Percentiles rank a stretch among this genome's conserved stretches.
Conservation (phyloP, 78 protist species). For the Protostelium mycophagum region DNA sequence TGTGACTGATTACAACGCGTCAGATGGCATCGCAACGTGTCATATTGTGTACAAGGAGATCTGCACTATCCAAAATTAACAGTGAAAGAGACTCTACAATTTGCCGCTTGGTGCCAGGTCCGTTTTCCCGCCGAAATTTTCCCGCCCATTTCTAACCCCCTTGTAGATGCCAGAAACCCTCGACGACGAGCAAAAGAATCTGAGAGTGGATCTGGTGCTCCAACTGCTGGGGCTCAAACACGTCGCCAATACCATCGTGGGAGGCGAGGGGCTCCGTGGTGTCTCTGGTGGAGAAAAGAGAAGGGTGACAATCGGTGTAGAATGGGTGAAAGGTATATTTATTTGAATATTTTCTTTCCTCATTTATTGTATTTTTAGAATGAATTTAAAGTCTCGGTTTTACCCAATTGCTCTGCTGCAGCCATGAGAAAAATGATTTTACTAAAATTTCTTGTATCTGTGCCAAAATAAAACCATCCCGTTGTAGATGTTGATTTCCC, state of each 20-base stretch:
- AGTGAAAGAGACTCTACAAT: constrained; percentile 46
- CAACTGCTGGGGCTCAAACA: constrained; percentile 11
- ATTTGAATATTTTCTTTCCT: not conserved
- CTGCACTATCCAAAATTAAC: constrained; percentile 15
- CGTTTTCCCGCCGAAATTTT: not conserved
- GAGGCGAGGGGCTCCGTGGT: constrained; percentile 31
- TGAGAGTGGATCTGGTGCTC: constrained; percentile 14
- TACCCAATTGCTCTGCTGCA: no score
- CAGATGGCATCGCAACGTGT: constrained; percentile 24
- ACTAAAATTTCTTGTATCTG: not conserved
- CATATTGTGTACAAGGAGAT: constrained; percentile 43
- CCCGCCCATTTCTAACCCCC: not conserved
- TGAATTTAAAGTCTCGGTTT: no score
- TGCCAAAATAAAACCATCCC: no score
- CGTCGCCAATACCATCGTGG: constrained; percentile 24
- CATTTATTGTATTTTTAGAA: no score
- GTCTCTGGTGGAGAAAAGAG: constrained; percentile 60
- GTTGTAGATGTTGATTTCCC: no score
- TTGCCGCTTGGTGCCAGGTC: constrained; percentile 43
- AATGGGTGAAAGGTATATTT: constrained; percentile 31
- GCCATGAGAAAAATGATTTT: no score
- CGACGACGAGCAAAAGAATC: constrained; percentile 11
- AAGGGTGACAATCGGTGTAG: constrained; percentile 64
- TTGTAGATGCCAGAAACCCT: not conserved
- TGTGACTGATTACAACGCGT: not conserved